phyloP scores from a whole-genome alignment of 331 rosid species.

The Spiraea crenata region DNA sequence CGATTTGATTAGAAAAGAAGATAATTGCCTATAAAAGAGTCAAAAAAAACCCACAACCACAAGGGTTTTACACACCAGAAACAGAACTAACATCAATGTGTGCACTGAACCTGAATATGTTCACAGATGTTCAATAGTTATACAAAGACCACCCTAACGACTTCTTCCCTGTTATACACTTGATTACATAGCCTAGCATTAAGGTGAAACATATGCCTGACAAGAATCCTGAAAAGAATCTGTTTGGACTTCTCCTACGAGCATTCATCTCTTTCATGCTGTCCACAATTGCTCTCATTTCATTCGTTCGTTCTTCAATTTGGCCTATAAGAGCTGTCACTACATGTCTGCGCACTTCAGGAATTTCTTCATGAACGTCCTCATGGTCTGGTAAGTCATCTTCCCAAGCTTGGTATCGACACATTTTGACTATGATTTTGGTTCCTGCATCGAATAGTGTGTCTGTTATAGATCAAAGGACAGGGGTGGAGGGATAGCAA shows the following conservation, averaged over 20 bases:
- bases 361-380: neutral
- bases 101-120: neutral
- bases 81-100: neutral
- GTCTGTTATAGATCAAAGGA: neutral
- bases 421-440: neutral
- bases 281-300: neutral
- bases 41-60: neutral
- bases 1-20: too few relatives aligned
- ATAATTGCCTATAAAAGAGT: too few relatives aligned
- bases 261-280: slow-evolving; percentile 4
- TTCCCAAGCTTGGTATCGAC: neutral
- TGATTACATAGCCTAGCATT: neutral
- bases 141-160: neutral
- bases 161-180: neutral
- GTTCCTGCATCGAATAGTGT: neutral
- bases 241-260: neutral
- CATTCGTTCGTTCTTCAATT: neutral
- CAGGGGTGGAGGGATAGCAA: neutral
- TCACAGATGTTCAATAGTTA: neutral
- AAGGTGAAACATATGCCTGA: neutral
- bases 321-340: neutral
- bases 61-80: neutral
- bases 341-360: slow-evolving; percentile 2
- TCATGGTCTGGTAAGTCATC: slow-evolving; percentile 7
- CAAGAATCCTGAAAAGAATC: neutral